phyloP scores from a whole-genome alignment of 2,329 filamentous ascomycete genomes.

The Dothistroma pini region DNA sequence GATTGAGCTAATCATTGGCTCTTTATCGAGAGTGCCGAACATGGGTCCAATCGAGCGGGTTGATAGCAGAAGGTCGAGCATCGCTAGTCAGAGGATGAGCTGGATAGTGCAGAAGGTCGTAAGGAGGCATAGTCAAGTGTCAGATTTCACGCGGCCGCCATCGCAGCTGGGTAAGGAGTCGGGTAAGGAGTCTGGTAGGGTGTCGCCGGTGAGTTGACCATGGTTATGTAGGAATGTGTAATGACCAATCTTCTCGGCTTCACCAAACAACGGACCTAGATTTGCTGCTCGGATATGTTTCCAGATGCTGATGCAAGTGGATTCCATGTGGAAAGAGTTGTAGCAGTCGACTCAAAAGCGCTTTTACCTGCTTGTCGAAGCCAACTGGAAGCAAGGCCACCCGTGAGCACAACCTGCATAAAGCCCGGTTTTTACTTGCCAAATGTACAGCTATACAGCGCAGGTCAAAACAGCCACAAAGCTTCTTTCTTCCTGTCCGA shows the following conservation, averaged over 20 bases:
- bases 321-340: background rate
- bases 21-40: slow-evolving; percentile 2
- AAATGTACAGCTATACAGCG: background rate
- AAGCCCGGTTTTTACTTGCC: background rate
- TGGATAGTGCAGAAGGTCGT: slow-evolving; percentile 12
- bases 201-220: background rate
- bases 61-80: slow-evolving; percentile 1
- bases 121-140: slow-evolving; percentile 5
- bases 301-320: background rate
- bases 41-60: background rate
- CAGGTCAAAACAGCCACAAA: background rate
- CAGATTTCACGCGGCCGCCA: background rate
- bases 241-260: background rate
- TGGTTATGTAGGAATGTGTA: background rate
- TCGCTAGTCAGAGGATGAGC: slow-evolving; percentile 4
- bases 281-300: background rate
- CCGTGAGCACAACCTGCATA: background rate
- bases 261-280: background rate
- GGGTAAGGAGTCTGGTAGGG: background rate
- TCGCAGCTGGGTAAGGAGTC: background rate
- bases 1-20: slow-evolving; percentile 5
- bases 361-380: background rate
- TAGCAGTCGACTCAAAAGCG: background rate
- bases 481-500: background rate
- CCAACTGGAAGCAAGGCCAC: background rate